A percentile compares a stretch with the other conserved stretches of the same genome.
Evolutionary conservation across 768 basidiomycete species (phyloP).

Genomic region (Lactarius akahatsu): DNA sequence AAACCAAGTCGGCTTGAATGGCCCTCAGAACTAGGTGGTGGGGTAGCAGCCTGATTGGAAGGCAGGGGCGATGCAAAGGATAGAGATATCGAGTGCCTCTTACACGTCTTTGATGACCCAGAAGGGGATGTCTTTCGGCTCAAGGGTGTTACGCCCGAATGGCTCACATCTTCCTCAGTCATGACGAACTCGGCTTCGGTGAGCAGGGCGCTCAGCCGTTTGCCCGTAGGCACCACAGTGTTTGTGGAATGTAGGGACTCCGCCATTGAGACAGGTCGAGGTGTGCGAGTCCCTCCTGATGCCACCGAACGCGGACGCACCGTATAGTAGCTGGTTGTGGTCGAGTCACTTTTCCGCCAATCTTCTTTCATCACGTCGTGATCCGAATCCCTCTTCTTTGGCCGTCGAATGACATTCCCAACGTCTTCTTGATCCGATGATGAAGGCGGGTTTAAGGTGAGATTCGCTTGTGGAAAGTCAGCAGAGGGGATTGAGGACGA

Average conservation of each 20-base stretch:
- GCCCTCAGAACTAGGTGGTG: slow-evolving; percentile 13
- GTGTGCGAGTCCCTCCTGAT: slow-evolving; percentile 45
- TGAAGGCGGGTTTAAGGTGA: neutral
- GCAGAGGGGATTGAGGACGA: slow-evolving; percentile 12
- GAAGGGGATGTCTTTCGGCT: slow-evolving; percentile 42
- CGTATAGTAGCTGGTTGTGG: slow-evolving; percentile 68
- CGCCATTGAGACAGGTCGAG: slow-evolving; percentile 75
- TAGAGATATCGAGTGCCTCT: slow-evolving; percentile 67
- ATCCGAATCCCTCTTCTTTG: slow-evolving; percentile 36
- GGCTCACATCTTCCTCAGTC: slow-evolving; percentile 54
- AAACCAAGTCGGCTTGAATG: slow-evolving; percentile 11
- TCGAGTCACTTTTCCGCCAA: slow-evolving; percentile 82
- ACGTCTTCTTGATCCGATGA: slow-evolving; percentile 37
- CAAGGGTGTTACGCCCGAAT: slow-evolving; percentile 18
- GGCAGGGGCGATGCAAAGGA: slow-evolving; percentile 41
- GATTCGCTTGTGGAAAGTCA: neutral
- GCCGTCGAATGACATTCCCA: slow-evolving; percentile 17
- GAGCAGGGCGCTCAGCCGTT: slow-evolving; percentile 65
- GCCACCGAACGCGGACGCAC: slow-evolving; percentile 53
- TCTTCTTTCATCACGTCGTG: slow-evolving; percentile 52
- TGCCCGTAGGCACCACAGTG: slow-evolving; percentile 66
- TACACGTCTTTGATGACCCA: slow-evolving; percentile 46
- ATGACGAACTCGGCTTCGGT: slow-evolving; percentile 66
- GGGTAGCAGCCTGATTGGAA: slow-evolving; percentile 28
- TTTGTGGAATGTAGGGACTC: slow-evolving; percentile 73